Percentiles rank a stretch among this genome's conserved stretches.
These are phyloP conservation scores for Rossbeevera mucosa DNA, from an alignment of 768 basidiomycete species.

Conservation along the genomic window DNA sequence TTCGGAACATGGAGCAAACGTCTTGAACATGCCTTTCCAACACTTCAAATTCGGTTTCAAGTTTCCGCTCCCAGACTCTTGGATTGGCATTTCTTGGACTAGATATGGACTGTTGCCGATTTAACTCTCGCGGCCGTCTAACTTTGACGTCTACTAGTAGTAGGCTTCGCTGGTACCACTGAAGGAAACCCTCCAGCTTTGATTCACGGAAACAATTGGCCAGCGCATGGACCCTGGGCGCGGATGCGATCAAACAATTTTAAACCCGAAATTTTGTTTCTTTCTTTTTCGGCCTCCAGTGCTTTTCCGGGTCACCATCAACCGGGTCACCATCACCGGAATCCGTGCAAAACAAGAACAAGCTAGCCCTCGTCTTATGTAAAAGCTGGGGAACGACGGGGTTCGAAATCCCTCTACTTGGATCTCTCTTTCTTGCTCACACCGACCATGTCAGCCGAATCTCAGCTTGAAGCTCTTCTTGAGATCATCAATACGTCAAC, in stretches of 20 bases:
- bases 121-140: not conserved
- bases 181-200: too few species aligned
- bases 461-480: constrained; percentile 16
- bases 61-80: too few species aligned
- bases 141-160: not conserved
- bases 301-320: not conserved
- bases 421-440: not conserved
- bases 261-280: too few species aligned
- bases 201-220: too few species aligned
- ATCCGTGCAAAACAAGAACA: not conserved
- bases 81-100: too few species aligned
- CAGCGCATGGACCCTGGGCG: too few species aligned
- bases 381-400: not conserved
- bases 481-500: constrained; percentile 30
- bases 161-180: too few species aligned
- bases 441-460: constrained; percentile 17
- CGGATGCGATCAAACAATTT: too few species aligned
- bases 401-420: not conserved
- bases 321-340: not conserved
- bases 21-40: too few species aligned
- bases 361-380: not conserved
- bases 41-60: too few species aligned
- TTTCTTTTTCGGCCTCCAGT: not conserved
- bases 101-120: not conserved
- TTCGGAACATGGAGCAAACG: too few species aligned